Base-by-base conservation (phyloP, 257 asterid genomes). In the Lycium ferocissimum region DNA sequence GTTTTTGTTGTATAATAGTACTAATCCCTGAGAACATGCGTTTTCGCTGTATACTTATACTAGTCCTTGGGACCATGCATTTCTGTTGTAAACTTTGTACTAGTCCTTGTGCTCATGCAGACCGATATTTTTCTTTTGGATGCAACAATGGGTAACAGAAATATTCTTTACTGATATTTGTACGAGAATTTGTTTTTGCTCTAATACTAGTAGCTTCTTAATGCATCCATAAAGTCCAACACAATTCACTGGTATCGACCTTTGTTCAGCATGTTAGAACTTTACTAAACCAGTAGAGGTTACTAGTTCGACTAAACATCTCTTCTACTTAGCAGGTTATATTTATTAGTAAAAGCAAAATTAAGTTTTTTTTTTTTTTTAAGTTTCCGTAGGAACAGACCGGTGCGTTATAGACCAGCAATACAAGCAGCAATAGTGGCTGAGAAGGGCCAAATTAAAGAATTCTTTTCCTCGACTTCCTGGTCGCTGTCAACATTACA, bases 41-140 rank as follows among this genome's bases (percentile, higher is more conserved):
- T 20, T 71, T 40, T 10, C 53, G 82, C 26, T 26, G 2, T 78
- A 14, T 10, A 20, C 61, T 22, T 75, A 9, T 49, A 6, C 13
- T 49, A 75, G 81, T 76, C 63, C 82, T 51, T 76, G 47, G 26
- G 63, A 51, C 15, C 61, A 13, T 26, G 45, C 17, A 63, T 62
- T 71, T 40, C 11, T 78, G 82, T 53, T 26, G 2, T 78, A 14
- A n/a, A 11, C 61, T 22, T 26, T 75, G 11, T 49, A 6, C 20
- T 75, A 75, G 81, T 76, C 63, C 82, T 51, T 76, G 63, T 51
- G 63, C 22, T 9, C 61, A 13, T 51, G 1, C 33, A 26, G 12
- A 13, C 61, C 7, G 51, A 22, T 51, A 20, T 51, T 2, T 51
- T 14, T 76, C 4, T 26, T 20, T 51, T 76, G 62, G 51, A 51